Evolutionary conservation across 2,329 filamentous ascomycete genomes (phyloP).

Genomic region (Fusarium camptoceras): DNA sequence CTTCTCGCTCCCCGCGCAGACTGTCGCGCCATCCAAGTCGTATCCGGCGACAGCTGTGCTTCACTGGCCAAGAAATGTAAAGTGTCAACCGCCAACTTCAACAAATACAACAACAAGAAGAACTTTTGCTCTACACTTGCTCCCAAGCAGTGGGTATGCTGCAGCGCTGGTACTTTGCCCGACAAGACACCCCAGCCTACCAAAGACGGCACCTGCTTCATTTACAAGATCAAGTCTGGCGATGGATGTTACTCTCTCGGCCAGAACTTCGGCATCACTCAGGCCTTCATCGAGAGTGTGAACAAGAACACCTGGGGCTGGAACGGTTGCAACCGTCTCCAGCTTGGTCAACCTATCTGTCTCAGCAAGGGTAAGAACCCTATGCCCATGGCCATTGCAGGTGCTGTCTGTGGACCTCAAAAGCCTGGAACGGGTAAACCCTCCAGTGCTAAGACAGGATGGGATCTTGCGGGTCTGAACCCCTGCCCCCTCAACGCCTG

Average conservation of each 20-base stretch:
- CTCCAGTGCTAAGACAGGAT: slow-evolving; percentile 40
- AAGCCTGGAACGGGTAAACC: slow-evolving; percentile 46
- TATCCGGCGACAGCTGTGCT: slow-evolving; percentile 52
- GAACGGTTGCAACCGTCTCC: slow-evolving; percentile 49
- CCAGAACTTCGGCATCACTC: slow-evolving; percentile 50
- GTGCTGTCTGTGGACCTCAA: slow-evolving; percentile 52
- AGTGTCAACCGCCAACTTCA: slow-evolving; percentile 53
- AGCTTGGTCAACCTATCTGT: slow-evolving; percentile 48
- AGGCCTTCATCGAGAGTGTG: slow-evolving; percentile 51
- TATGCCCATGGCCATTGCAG: slow-evolving; percentile 48
- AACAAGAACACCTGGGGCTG: slow-evolving; percentile 57
- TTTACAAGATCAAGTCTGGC: slow-evolving; percentile 47
- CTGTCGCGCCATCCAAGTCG: slow-evolving; percentile 48
- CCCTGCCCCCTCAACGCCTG: slow-evolving; percentile 59
- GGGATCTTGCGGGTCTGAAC: slow-evolving; percentile 55
- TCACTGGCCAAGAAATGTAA: slow-evolving; percentile 54
- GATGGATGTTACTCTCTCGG: slow-evolving; percentile 52
- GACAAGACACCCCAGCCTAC: slow-evolving; percentile 50
- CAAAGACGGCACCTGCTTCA: slow-evolving; percentile 52
- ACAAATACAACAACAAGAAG: slow-evolving; percentile 51
- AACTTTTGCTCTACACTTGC: slow-evolving; percentile 51
- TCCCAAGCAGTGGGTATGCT: slow-evolving; percentile 53
- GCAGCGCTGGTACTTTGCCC: slow-evolving; percentile 51
- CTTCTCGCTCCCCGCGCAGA: slow-evolving; percentile 37
- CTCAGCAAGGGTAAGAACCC: slow-evolving; percentile 51